These are phyloP conservation scores for Ogataea henricii DNA, from an alignment of 805 yeast genomes.

Conservation along the genomic window DNA sequence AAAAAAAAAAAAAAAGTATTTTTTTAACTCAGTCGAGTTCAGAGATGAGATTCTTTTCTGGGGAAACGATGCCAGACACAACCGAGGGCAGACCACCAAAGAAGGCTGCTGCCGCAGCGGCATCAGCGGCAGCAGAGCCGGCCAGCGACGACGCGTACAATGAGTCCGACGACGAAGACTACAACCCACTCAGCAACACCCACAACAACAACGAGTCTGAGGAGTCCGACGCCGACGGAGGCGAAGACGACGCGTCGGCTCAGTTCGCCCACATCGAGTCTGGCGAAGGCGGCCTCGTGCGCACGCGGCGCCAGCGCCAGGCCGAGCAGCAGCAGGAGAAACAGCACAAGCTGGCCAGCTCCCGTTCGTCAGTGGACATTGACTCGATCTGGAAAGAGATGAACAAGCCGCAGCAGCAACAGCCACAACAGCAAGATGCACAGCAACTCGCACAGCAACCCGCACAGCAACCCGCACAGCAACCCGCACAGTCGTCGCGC, in stretches of 20 bases:
- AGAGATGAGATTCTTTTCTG: neutral
- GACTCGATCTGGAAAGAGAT: slow-evolving; percentile 58
- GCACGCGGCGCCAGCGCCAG: slow-evolving; percentile 65
- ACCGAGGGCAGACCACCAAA: neutral
- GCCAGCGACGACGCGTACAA: slow-evolving; percentile 44
- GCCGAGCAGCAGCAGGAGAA: slow-evolving; percentile 34
- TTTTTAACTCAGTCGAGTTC: too few species aligned
- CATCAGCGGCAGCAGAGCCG: neutral
- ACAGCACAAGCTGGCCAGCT: slow-evolving; percentile 22
- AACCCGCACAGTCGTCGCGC: neutral
- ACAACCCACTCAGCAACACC: slow-evolving; percentile 42
- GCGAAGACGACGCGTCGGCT: slow-evolving; percentile 20
- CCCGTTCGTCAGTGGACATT: slow-evolving; percentile 41
- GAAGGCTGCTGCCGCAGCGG: neutral
- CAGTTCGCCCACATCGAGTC: slow-evolving; percentile 55
- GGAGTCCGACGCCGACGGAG: slow-evolving; percentile 40
- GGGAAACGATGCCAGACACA: slow-evolving; percentile 17
- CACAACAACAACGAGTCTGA: too few species aligned
- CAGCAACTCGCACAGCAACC: neutral
- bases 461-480: neutral
- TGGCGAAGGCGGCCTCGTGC: slow-evolving; percentile 61
- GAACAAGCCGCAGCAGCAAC: slow-evolving; percentile 33
- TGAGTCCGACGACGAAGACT: slow-evolving; percentile 62
- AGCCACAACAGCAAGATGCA: neutral
- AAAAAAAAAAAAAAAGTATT: neutral